A percentile compares a stretch with the other conserved stretches of the same genome.
phyloP scores from a whole-genome alignment of 2,329 filamentous ascomycete species.

The Chaetothyriales sp. region DNA sequence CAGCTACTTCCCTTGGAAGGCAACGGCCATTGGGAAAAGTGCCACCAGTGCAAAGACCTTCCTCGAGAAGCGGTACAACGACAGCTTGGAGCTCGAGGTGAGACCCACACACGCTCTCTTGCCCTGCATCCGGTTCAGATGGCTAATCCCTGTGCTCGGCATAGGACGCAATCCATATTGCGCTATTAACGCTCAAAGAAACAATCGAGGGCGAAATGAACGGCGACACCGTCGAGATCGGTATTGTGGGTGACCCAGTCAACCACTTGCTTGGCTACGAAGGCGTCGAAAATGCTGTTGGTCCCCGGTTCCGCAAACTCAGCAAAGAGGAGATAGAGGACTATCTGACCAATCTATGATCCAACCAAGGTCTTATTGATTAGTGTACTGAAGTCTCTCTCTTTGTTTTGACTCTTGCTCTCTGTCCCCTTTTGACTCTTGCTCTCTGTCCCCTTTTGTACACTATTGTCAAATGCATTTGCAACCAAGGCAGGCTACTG shows the following conservation, averaged over 20 bases:
- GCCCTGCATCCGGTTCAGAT: background rate
- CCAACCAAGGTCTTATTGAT: background rate
- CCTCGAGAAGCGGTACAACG: constrained; percentile 96
- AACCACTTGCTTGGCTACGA: constrained; percentile 85
- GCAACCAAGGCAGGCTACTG: background rate
- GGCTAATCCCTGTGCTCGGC: background rate
- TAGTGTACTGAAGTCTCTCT: background rate
- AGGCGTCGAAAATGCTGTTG: constrained; percentile 70
- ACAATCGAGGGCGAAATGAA: constrained; percentile 99
- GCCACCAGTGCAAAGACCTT: constrained; percentile 98
- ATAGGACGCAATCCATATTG: constrained; percentile 87
- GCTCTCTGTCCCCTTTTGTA: background rate
- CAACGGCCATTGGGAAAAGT: constrained; percentile 96
- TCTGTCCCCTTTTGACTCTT: background rate
- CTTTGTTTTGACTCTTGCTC: background rate
- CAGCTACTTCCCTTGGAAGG: constrained; percentile 99
- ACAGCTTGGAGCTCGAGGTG: constrained; percentile 78
- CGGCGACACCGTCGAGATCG: constrained; percentile 95
- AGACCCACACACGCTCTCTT: background rate
- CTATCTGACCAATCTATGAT: constrained; percentile 89
- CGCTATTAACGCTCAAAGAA: constrained; percentile 91
- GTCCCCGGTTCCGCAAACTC: constrained; percentile 84
- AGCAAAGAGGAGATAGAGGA: constrained; percentile 98
- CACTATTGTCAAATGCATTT: background rate
- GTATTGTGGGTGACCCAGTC: constrained; percentile 92